A percentile compares a stretch with the other conserved stretches of the same genome.
Evolutionary conservation across 192 early-diverging fungal genomes (phyloP).

Genomic region (Paraglomus occultum): DNA sequence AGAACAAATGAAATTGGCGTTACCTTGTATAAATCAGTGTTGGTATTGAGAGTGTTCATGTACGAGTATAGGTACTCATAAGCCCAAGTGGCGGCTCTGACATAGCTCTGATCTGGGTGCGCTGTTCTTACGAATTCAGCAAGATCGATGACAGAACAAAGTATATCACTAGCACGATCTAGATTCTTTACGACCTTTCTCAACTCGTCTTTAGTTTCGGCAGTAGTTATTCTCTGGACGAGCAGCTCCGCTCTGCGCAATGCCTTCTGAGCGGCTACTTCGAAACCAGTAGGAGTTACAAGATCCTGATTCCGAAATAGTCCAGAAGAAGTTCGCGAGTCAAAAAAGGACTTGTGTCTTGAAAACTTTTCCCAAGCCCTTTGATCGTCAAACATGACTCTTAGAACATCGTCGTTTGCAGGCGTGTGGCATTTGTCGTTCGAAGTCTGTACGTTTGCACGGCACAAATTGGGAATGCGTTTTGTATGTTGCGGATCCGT

Average conservation of each 20-base stretch:
- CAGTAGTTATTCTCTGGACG: constrained; percentile 51
- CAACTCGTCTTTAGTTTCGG: constrained; percentile 55
- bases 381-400: not conserved
- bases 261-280: constrained; percentile 18
- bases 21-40: constrained; percentile 79
- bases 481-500: too few species aligned
- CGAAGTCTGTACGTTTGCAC: too few species aligned
- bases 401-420: not conserved
- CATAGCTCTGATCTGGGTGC: constrained; percentile 73
- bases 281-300: constrained; percentile 16
- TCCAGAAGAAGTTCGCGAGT: constrained; percentile 9
- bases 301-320: constrained; percentile 25
- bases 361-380: not conserved
- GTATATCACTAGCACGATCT: constrained; percentile 82
- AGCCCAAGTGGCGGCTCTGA: constrained; percentile 73
- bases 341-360: not conserved
- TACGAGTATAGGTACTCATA: constrained; percentile 74
- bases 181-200: constrained; percentile 80
- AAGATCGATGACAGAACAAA: constrained; percentile 91
- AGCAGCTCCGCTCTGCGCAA: constrained; percentile 33
- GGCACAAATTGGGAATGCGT: too few species aligned
- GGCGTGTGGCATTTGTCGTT: too few species aligned
- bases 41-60: constrained; percentile 93
- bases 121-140: constrained; percentile 91
- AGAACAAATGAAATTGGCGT: not conserved